phyloP scores from a whole-genome alignment of 805 yeast species.

The Monosporozyma yasuniensis region DNA sequence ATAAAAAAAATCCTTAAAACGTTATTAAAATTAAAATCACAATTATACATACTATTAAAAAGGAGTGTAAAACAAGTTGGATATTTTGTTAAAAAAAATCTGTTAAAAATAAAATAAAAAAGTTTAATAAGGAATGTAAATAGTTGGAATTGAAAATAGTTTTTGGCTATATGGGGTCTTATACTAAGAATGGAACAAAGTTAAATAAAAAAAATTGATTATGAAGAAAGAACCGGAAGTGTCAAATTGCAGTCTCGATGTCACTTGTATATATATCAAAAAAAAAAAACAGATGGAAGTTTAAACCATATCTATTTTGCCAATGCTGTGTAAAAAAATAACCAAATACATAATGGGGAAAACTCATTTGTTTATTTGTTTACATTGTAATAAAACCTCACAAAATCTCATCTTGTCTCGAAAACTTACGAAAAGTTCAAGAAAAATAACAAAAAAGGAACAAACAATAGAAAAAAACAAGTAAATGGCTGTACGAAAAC shows the following conservation, averaged over 20 bases:
- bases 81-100: conserved; percentile 6
- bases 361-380: not conserved
- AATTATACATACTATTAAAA: conserved; percentile 2
- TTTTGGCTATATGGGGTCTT: conserved; percentile 1
- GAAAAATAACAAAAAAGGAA: too few species aligned
- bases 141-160: conserved; percentile 23
- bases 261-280: not conserved
- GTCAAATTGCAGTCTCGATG: not conserved
- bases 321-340: not conserved
- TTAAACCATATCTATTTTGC: not conserved
- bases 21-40: not conserved
- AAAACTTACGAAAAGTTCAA: too few species aligned
- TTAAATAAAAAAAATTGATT: not conserved
- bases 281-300: not conserved
- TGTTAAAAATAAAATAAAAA: not conserved
- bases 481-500: not conserved
- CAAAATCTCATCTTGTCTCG: not conserved
- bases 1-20: too few species aligned
- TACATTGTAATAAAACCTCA: not conserved
- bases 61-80: conserved; percentile 19
- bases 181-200: not conserved
- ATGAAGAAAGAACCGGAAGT: not conserved
- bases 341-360: not conserved
- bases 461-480: too few species aligned
- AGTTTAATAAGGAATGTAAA: conserved; percentile 27